Conservation (phyloP, 805 yeast species). For the Metschnikowia anglica region DNA sequence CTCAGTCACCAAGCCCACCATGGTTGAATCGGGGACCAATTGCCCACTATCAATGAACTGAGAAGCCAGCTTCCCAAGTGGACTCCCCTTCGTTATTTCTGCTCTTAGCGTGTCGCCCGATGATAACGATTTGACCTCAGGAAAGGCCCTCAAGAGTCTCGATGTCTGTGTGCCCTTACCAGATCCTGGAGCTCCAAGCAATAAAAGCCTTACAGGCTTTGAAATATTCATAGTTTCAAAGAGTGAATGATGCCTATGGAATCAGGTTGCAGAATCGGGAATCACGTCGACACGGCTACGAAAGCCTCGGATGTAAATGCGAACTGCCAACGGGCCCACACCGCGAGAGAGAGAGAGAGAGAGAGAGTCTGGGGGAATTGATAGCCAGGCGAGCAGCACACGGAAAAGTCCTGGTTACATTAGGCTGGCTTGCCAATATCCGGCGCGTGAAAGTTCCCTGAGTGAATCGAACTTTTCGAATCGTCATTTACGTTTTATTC, state of each 20-base stretch:
- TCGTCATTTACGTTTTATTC: too few species aligned
- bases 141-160: constrained; percentile 53
- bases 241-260: background rate
- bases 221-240: constrained; percentile 8
- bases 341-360: too few species aligned
- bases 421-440: too few species aligned
- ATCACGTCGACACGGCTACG: too few species aligned
- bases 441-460: too few species aligned
- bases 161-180: constrained; percentile 92
- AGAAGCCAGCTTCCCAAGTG: constrained; percentile 58
- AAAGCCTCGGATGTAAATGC: too few species aligned
- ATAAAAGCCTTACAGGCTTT: constrained; percentile 48
- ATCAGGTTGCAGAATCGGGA: too few species aligned
- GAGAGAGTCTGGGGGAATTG: too few species aligned
- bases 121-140: constrained; percentile 59
- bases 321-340: too few species aligned
- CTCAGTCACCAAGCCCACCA: constrained; percentile 55
- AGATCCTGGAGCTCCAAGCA: constrained; percentile 93
- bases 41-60: constrained; percentile 59
- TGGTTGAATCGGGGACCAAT: constrained; percentile 69
- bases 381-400: too few species aligned
- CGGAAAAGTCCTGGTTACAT: too few species aligned
- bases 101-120: constrained; percentile 81
- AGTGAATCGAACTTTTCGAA: too few species aligned
- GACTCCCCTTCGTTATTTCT: constrained; percentile 56